A percentile compares a stretch with the other conserved stretches of the same genome.
These are phyloP conservation scores for Podila clonocystis DNA, from an alignment of 192 early-diverging fungal genomes.

Conservation along the genomic window DNA sequence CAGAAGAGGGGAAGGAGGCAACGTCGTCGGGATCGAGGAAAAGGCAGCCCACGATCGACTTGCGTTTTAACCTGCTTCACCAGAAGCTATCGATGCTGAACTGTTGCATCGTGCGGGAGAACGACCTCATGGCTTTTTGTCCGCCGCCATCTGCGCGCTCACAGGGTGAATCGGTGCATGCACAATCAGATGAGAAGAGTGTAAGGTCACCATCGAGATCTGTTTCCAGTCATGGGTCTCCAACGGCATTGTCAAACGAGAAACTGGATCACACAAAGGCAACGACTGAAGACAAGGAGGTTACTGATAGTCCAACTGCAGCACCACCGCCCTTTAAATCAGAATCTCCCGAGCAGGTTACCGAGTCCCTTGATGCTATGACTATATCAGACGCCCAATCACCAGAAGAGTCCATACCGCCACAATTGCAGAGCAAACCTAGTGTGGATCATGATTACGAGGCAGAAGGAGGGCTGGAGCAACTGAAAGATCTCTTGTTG, in stretches of 20 bases:
- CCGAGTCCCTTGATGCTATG: too few species aligned
- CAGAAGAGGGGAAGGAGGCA: constrained; percentile 17
- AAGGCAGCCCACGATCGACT: constrained; percentile 53
- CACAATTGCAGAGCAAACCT: too few species aligned
- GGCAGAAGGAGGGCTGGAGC: background rate
- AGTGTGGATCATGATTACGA: background rate
- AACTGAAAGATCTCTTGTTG: constrained; percentile 43
- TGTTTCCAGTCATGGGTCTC: too few species aligned
- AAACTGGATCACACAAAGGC: too few species aligned
- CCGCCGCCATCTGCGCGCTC: too few species aligned
- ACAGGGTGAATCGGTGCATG: too few species aligned
- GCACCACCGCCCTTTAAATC: too few species aligned
- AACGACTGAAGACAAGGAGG: background rate
- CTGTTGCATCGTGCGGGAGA: constrained; percentile 70
- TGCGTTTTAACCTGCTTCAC: constrained; percentile 70
- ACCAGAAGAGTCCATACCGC: too few species aligned
- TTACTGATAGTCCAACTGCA: too few species aligned
- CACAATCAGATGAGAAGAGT: too few species aligned
- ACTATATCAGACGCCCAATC: too few species aligned
- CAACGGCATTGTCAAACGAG: background rate
- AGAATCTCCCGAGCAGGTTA: too few species aligned
- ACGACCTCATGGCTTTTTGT: background rate
- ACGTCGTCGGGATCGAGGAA: background rate
- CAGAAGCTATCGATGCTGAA: constrained; percentile 87
- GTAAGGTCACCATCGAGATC: background rate